Evolutionary conservation across 805 yeast species (phyloP), one percentile per base, ranked within the genome.

Genomic region (Yarrowia alimentaria): DNA sequence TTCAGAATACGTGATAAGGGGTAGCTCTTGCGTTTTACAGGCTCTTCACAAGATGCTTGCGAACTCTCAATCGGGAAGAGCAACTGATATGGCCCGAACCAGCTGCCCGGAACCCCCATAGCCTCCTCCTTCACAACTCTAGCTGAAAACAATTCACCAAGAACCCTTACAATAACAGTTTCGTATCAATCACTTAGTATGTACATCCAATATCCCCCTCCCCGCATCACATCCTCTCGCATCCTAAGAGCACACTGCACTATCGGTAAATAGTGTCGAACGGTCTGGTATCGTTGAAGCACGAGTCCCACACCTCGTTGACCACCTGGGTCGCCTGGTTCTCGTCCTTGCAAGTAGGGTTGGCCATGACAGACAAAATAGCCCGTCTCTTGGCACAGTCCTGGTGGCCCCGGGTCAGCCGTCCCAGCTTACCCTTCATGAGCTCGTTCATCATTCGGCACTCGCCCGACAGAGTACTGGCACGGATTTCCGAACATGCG

Each of bases 401-500:
- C 67, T 93, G 98, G 64, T 88, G 96, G 26, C 96, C 96, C 57
- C 79, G 78, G 24, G 80, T 80, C 57, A 87, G 76, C 53, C 74
- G 72, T 32, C 57, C 38, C 38, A 51, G 77, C 56, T 21, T 78
- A 73, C 52, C 79, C 67, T 65, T 79, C 71, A 72, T 64, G 60
- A 89, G 81, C 65, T 93, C 96, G 59, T 85, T 85, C 79, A 83
- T 77, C 59, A 91, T 80, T 21, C 98, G 77, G 68, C 99, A 93
- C 63, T 93, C 99, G 6, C 99, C 99, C 62, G 95, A 84, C 17
- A 93, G 72, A 58, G 88, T 82, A 9, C 94, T 83, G 0, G 99
- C 99, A 54, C 99, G 74, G 47, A 93, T 87, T 56, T 93, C 99
- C 1, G 97, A 83, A 65, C 99, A 93, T 0, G 99, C 99, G 64